Evolutionary conservation across 129 eudicot species (phyloP), one percentile per base, ranked within the genome.

Genomic region (Centrapalus pauciflorus): DNA sequence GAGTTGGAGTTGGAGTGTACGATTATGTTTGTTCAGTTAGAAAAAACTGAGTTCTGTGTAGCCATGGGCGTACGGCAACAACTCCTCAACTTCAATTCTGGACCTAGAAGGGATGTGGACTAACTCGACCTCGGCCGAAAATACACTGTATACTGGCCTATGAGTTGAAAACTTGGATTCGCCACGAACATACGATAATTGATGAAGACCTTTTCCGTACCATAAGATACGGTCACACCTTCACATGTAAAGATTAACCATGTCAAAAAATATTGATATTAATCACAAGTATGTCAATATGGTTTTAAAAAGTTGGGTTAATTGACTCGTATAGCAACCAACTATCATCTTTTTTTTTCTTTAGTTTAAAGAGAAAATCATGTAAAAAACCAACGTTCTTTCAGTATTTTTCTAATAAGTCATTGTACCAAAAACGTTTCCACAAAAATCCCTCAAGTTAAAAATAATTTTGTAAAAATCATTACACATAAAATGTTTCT

Each of bases 151-250:
- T 56, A 91, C 97, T 0, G 96, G 96, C 66, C 97, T 83, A 49
- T 91, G 97, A 71, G 85, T 94, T 1, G 97, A 91, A 73, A 91
- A 91, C 59, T 88, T 79, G 14, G 94, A 91, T 66, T 93, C 98
- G 40, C 95, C 98, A 26, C 96, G 96, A 25, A 88, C 87, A 72
- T 93, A 93, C 7, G 98, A 93, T 38, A 84, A 61, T 43, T 93
- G 98, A 59, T 89, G 98, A 28, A 93, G 92, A 14, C 98, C 98
- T 16, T 80, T 66, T 33, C 98, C 98, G 51, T 81, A 78, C 98
- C 96, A 93, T 78, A 93, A 77, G 49, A 93, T 93, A 26, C 98
- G 70, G 52, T 93, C 98, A 75, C 98, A 93, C 98, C 98, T 93
- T 69, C 76, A 68, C 19, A 73, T 2, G 17, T 25, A 5, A 69